Base-by-base conservation (phyloP, 139 green algal genomes). In the Trebouxia sp. region DNA sequence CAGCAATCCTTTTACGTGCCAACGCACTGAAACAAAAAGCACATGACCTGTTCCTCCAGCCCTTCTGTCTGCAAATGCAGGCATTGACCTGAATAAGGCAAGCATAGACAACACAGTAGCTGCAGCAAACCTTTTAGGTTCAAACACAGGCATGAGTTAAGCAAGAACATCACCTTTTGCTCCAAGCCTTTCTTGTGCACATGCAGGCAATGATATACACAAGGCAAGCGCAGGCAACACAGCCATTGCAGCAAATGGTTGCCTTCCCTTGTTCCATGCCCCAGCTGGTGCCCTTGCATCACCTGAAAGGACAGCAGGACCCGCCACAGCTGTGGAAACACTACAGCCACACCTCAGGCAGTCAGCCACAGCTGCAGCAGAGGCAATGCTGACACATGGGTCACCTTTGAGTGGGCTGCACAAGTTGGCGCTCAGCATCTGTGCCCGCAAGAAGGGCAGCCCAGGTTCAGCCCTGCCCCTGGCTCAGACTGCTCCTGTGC, bases 381-480 rank as follows among this genome's bases (percentile, higher is more conserved):
- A 72, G 43, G 62, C 62, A 32, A 72, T 72, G 62, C 62, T 45
- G 32, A 30, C 11, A 30, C 42, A 45, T 41, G n/a, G n/a, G 14
- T 72, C 62, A 1, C 62, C 62, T 15, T 35, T 72, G 32, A 72
- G 62, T n/a, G 62, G 62, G 14, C 62, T 72, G 17, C 62, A 72
- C 62, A 72, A 72, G 62, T 35, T 72, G 62, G 62, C 62, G 3
- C 35, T 72, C 10, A 72, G 32, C 62, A 72, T 72, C 62, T 72
- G 62, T 72, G 62, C 62, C 17, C 62, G 62, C 62, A 72, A 72
- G 32, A 72, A 26, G 32, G 32, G 62, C 62, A 72, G 47, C 47
- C 20, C 1, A 32, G 6, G 1, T 45, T 0, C 32, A 72, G 62
- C 62, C 62, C 32, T 45, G 11, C 28, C 14, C 62, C 20, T 10